Evolutionary conservation across 2,329 filamentous ascomycete genomes (phyloP).

Genomic region (Pestalotiopsis sp.): DNA sequence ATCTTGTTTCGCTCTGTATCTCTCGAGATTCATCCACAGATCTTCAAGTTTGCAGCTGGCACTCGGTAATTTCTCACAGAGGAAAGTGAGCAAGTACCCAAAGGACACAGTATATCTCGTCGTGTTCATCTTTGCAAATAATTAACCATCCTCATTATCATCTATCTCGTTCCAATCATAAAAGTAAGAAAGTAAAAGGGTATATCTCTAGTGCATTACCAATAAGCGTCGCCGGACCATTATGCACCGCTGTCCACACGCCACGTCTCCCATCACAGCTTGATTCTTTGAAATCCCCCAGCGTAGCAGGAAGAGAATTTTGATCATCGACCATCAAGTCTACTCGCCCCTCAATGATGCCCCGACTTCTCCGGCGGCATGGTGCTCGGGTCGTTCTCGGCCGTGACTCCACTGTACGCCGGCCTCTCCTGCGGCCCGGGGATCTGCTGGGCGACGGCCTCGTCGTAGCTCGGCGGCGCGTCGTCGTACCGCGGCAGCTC

Average conservation of each 20-base stretch:
- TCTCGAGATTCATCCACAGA: too few relatives aligned
- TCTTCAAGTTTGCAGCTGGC: too few relatives aligned
- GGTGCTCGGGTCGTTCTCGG: slow-evolving; percentile 60
- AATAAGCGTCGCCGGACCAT: not conserved
- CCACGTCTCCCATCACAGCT: not conserved
- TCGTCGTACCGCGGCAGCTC: slow-evolving; percentile 61
- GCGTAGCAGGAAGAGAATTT: not conserved
- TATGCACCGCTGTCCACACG: not conserved
- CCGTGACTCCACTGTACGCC: slow-evolving; percentile 67
- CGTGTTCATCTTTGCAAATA: not conserved
- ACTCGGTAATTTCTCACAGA: not conserved
- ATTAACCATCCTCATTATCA: not conserved
- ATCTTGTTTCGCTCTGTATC: too few relatives aligned
- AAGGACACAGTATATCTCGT: not conserved
- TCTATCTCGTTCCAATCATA: not conserved
- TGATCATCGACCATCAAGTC: not conserved
- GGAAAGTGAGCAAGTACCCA: not conserved
- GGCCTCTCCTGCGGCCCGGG: slow-evolving; percentile 66
- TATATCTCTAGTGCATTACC: not conserved
- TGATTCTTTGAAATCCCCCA: not conserved
- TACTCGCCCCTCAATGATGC: slow-evolving; percentile 9
- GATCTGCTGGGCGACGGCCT: slow-evolving; percentile 81
- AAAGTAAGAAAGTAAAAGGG: not conserved
- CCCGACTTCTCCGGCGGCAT: slow-evolving; percentile 32
- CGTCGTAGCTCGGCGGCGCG: slow-evolving; percentile 93